Evolutionary conservation across 805 yeast species (phyloP).

Genomic region (Saccharomycopsis synnaedendra): DNA sequence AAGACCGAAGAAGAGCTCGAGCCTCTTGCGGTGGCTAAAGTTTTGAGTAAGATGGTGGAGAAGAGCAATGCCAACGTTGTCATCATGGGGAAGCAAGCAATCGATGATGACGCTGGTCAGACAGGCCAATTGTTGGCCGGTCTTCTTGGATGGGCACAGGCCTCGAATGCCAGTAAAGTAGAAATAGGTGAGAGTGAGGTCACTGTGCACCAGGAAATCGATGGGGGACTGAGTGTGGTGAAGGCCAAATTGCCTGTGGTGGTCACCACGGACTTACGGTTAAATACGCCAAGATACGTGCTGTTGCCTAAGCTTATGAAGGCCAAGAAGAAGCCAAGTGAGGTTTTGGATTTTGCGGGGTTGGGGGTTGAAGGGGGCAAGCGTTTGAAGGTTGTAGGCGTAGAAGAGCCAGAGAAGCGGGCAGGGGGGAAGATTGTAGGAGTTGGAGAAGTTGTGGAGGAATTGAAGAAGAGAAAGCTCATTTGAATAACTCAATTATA

Average conservation of each 20-base stretch:
- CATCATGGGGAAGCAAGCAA: conserved; percentile 91
- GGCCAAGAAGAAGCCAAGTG: conserved; percentile 87
- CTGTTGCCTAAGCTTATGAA: conserved; percentile 94
- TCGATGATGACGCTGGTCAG: conserved; percentile 90
- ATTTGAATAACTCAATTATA: no score
- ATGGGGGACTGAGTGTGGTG: conserved; percentile 86
- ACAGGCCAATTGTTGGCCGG: conserved; percentile 91
- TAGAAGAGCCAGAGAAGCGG: conserved; percentile 81
- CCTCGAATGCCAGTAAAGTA: conserved; percentile 16
- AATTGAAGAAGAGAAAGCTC: conserved; percentile 46
- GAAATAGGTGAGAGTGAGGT: conserved; percentile 24
- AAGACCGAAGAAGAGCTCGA: conserved; percentile 42
- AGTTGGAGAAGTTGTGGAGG: conserved; percentile 74
- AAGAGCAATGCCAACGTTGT: conserved; percentile 65
- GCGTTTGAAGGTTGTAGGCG: conserved; percentile 52
- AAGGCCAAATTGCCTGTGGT: conserved; percentile 72
- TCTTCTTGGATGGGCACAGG: conserved; percentile 16
- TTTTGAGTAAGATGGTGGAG: conserved; percentile 63
- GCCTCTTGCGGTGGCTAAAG: conserved; percentile 83
- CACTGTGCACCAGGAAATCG: conserved; percentile 82
- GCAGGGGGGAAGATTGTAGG: conserved; percentile 72
- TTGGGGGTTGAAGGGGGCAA: conserved; percentile 55
- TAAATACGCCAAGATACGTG: conserved; percentile 94
- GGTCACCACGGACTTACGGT: conserved; percentile 85
- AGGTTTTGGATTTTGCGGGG: conserved; percentile 46